phyloP scores from a whole-genome alignment of 2,329 filamentous ascomycete genomes.

The Talaromyces sp. region DNA sequence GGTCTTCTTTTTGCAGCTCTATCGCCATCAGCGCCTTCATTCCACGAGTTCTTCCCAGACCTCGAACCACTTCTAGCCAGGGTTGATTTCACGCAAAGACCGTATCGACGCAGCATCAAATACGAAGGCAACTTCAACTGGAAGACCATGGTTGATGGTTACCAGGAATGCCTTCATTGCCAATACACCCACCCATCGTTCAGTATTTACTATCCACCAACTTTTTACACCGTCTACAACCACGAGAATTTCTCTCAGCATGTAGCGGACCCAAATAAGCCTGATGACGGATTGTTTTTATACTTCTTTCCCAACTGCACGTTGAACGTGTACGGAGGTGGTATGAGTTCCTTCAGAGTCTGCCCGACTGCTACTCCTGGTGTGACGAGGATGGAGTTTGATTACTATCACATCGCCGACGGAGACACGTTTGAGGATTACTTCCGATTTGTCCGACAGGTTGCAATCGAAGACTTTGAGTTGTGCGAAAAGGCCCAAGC shows the following conservation, averaged over 20 bases:
- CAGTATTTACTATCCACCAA: constrained; percentile 50
- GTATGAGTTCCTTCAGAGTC: constrained; percentile 54
- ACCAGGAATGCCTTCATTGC: constrained; percentile 56
- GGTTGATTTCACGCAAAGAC: constrained; percentile 52
- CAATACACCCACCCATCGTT: constrained; percentile 56
- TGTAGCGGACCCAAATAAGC: constrained; percentile 49
- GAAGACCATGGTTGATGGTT: constrained; percentile 57
- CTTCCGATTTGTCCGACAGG: constrained; percentile 52
- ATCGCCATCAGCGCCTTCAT: constrained; percentile 43
- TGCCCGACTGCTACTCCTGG: constrained; percentile 48
- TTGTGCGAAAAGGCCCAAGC: constrained; percentile 53
- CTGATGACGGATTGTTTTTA: constrained; percentile 51
- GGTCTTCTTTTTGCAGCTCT: constrained; percentile 51
- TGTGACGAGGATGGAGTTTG: constrained; percentile 53
- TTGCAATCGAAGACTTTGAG: constrained; percentile 54
- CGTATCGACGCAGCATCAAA: constrained; percentile 48
- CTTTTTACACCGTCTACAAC: constrained; percentile 52
- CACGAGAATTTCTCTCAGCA: constrained; percentile 53
- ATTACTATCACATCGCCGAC: constrained; percentile 50
- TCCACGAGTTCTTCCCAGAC: constrained; percentile 51
- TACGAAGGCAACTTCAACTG: constrained; percentile 56
- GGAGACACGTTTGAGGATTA: constrained; percentile 54
- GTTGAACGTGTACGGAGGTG: constrained; percentile 54
- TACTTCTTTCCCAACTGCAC: constrained; percentile 57
- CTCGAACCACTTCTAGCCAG: constrained; percentile 44